These are phyloP conservation scores for Solanum bukasovii DNA, from an alignment of 257 asterid species.

Conservation along the genomic window DNA sequence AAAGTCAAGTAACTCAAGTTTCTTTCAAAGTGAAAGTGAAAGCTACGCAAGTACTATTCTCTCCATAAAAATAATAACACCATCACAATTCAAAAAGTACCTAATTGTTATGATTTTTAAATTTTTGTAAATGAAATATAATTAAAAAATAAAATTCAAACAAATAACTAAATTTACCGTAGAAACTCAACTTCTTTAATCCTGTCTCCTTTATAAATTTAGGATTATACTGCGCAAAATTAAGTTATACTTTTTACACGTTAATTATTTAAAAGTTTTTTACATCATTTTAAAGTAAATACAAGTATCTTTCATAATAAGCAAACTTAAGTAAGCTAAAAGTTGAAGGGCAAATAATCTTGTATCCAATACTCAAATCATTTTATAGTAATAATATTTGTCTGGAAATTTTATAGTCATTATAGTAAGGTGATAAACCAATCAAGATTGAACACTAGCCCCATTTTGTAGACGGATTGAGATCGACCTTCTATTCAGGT, in stretches of 20 bases:
- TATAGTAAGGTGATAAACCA: not conserved
- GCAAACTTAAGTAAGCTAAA: not conserved
- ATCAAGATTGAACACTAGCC: not conserved
- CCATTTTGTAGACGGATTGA: not conserved
- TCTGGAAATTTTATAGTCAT: not conserved
- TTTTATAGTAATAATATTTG: no score
- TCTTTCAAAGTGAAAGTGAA: not conserved
- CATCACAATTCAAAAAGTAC: not conserved
- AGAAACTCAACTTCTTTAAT: not conserved
- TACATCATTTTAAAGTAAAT: not conserved
- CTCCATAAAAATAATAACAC: not conserved
- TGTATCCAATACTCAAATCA: not conserved
- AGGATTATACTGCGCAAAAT: not conserved
- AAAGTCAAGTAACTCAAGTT: not conserved
- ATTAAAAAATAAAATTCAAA: not conserved
- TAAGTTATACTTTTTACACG: not conserved
- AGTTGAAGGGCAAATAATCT: not conserved
- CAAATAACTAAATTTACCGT: not conserved
- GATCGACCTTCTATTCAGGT: fast-evolving
- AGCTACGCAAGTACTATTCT: not conserved
- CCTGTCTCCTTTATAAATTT: not conserved
- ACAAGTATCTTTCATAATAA: not conserved
- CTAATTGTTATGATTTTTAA: not conserved
- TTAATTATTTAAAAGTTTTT: no score
- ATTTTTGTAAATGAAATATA: not conserved